phyloP scores from a whole-genome alignment of 306 rosid genomes.

The Urtica urens region DNA sequence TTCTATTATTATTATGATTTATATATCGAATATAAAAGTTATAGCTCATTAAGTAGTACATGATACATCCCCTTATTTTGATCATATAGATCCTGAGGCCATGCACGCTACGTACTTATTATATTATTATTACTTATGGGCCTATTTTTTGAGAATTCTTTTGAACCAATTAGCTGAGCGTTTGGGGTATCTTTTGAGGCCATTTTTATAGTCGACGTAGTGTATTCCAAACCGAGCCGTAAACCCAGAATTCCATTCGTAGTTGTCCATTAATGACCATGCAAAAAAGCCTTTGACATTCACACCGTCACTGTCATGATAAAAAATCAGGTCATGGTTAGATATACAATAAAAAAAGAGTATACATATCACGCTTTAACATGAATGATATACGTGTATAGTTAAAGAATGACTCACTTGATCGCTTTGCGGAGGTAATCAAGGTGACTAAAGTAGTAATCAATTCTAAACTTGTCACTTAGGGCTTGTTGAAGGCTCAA shows the following conservation, averaged over 20 bases:
- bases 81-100: no score
- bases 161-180: constrained; percentile 24
- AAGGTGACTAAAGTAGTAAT: constrained; percentile 17
- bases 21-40: no score
- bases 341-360: not conserved
- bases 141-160: constrained; percentile 8
- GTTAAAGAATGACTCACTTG: constrained; percentile 15
- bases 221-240: constrained; percentile 22
- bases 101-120: no score
- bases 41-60: no score
- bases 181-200: constrained; percentile 19
- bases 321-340: not conserved
- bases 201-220: constrained; percentile 20
- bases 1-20: no score
- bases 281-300: constrained; percentile 27
- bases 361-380: not conserved
- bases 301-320: constrained; percentile 16
- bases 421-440: constrained; percentile 14
- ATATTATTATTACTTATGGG: no score
- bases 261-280: constrained; percentile 28
- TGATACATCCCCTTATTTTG: no score
- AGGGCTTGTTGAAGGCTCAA: constrained; percentile 17
- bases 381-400: not conserved
- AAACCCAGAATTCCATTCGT: constrained; percentile 21
- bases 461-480: constrained; percentile 17